Base-by-base conservation (phyloP, 2,329 filamentous ascomycete genomes). In the Fusarium duplospermum region DNA sequence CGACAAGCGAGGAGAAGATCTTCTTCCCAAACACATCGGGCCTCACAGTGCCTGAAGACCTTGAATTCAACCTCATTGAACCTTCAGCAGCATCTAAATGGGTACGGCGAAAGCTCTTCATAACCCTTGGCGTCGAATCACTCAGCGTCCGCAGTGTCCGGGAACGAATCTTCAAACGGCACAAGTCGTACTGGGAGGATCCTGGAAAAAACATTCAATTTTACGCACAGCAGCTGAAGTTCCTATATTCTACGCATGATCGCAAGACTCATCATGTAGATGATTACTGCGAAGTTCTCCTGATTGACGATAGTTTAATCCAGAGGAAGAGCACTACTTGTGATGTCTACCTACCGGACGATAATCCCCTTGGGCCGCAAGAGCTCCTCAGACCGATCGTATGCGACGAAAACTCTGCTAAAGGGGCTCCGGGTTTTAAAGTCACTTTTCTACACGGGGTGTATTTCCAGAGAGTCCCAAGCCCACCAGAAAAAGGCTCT, bases 221-320 rank as follows among this genome's bases (percentile, higher is more conserved):
- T 13, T 57, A 36, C 22, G 3, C 1, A 1, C n/a, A 18, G 1
- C 33, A 57, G 9, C 33, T 57, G 3, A 57, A n/a, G 16, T 57
- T 57, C 2, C 16, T 57, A 4, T 57, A 57, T 16, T 57, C 33
- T 27, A 57, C 54, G 0, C 54, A 57, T 22, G 4, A 10, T 1
- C 0, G 1, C 31, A 9, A 1, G 6, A 16, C 3, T 3, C 66
- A 69, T 9, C 18, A 1, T 0, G 2, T 2, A 0, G 1, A 2
- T 18, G n/a, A 22, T 5, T 66, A 71, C 1, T 0, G 3, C 1
- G 4, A 4, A 0, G n/a, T 66, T 1, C 1, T 27, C 0, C 13
- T 65, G 3, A 18, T 70, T 27, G 31, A 16, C 1, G 8, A 29
- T 1, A 4, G 11, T 5, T 3, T 6, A 2, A 2, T 1, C 11